Base-by-base conservation (phyloP, 2,329 filamentous ascomycete genomes). In the Venturia oleaginea region DNA sequence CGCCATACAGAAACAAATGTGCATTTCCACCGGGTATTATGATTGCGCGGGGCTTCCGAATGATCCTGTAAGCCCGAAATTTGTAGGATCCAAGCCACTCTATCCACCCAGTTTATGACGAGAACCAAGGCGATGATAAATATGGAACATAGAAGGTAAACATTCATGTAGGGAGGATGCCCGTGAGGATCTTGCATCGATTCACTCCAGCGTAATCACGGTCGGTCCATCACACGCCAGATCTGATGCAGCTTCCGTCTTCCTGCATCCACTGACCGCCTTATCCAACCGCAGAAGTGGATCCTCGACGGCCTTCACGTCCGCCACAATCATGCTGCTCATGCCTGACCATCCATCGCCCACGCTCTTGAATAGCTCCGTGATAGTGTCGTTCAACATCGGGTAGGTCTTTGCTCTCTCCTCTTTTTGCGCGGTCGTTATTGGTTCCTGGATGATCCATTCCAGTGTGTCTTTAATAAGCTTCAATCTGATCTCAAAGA, bases 361-460 rank as follows among this genome's bases (percentile, higher is more conserved):
- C 6, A 68, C 70, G 5, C 68, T 64, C 38, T 66, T 68, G 64
- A 73, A 77, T 3, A 78, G 51, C 7, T 69, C 70, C 17, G 72
- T 71, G 5, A 79, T 67, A 15, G 71, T 74, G 6, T 66, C 68
- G 17, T 70, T 69, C 15, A 78, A 62, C 2, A 62, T 69, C 8
- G 75, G 72, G 1, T 72, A 63, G 17, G 72, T 68, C 68, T 66
- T 75, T 72, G 19, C 68, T 69, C 5, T 69, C 67, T 13, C 63
- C 64, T 15, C 72, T 69, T 59, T 74, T 70, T 22, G 68, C 59
- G 0, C 63, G 70, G n/a, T 68, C 61, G 0, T 64, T 61, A 71
- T 64, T 43, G 71, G 72, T 62, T 76, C 73, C 60, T 74, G 71
- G 42, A 79, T 67, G 30, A 74, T 69, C 77, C 77, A 79, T 27